Percentiles rank a stretch among this genome's conserved stretches.
Evolutionary conservation across 2,329 filamentous ascomycete genomes (phyloP).

Genomic region (Fusarium agapanthi): DNA sequence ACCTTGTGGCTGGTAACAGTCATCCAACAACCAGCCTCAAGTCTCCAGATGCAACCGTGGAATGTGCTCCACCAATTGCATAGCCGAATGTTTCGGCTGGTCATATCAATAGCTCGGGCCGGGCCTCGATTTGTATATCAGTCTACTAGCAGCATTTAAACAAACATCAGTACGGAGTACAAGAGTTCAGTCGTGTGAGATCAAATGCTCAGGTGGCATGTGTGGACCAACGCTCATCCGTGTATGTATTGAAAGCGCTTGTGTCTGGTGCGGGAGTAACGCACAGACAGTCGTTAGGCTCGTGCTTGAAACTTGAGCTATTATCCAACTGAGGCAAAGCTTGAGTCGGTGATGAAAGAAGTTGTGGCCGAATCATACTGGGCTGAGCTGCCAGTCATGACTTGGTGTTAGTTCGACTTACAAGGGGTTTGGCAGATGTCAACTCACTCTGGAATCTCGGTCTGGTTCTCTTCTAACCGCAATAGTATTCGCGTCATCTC

Average conservation of each 20-base stretch:
- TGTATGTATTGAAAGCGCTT: constrained; percentile 24
- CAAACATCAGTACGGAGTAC: constrained; percentile 1
- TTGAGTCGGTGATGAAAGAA: constrained; percentile 25
- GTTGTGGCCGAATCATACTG: constrained; percentile 20
- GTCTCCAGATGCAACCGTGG: neutral
- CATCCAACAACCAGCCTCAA: neutral
- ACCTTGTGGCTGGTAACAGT: constrained; percentile 4
- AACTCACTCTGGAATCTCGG: constrained; percentile 1
- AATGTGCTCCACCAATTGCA: constrained; percentile 2
- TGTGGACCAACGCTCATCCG: constrained; percentile 8
- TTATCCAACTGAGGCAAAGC: constrained; percentile 36
- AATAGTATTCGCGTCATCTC: constrained; percentile 4
- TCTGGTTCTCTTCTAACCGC: constrained; percentile 10
- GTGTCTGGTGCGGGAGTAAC: constrained; percentile 13
- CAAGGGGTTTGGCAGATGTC: constrained; percentile 34
- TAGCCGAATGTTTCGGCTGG: constrained; percentile 11
- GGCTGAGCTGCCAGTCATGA: constrained; percentile 16
- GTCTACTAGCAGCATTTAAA: constrained; percentile 16
- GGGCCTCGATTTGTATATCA: constrained; percentile 34
- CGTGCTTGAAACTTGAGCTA: constrained; percentile 30
- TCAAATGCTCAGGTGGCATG: constrained; percentile 26
- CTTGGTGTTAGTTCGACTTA: constrained; percentile 22
- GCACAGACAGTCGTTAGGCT: constrained; percentile 40
- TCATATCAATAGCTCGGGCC: constrained; percentile 36
- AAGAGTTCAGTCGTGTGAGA: constrained; percentile 23